Evolutionary conservation across 2,329 filamentous ascomycete genomes (phyloP), one percentile per base, ranked within the genome.

Genomic region (Ophiocordyceps robertsii): DNA sequence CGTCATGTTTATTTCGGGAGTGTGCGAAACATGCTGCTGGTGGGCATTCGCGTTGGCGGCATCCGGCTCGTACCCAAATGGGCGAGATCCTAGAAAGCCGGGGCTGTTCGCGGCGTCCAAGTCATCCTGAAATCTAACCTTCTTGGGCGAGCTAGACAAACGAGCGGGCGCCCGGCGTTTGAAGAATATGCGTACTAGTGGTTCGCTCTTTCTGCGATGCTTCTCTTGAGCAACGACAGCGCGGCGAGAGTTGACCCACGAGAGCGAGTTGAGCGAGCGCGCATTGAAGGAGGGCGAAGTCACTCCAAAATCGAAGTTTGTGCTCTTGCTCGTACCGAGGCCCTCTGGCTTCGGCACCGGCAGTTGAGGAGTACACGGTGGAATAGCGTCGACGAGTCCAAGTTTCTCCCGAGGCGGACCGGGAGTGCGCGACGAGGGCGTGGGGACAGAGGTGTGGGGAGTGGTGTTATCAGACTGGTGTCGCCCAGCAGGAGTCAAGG

Each of bases 121-220:
- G 24, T 6, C 24, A 6, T 27, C 24, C 3, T 9, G 36, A 37
- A 40, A 44, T n/a, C 36, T 21, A n/a, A 53, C 39, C 44, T 57
- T 59, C 7, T 45, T 50, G 1, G 58, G 57, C 5, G 60, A 61
- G 3, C 49, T 42, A 8, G 57, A 59, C 14, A 47, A 49, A 17
- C 57, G 56, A 16, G 54, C 55, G 3, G 50, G 45, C 29, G 38
- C 44, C 40, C 47, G 51, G 6, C 44, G 44, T 40, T 52, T 49
- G 4, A 52, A 42, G 35, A 43, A 47, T 40, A 49, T 53, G 30
- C 55, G 55, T n/a, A 58, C 38, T 19, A 62, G 49, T 21, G 60
- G 60, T 44, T 63, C 60, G 37, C 60, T 63, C 29, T 51, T 56
- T 30, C 60, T 50, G n/a, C 59, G 58, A 12, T 55, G 56, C 24